phyloP scores from a whole-genome alignment of 345 rosid genomes.

The Murraya koenigii region DNA sequence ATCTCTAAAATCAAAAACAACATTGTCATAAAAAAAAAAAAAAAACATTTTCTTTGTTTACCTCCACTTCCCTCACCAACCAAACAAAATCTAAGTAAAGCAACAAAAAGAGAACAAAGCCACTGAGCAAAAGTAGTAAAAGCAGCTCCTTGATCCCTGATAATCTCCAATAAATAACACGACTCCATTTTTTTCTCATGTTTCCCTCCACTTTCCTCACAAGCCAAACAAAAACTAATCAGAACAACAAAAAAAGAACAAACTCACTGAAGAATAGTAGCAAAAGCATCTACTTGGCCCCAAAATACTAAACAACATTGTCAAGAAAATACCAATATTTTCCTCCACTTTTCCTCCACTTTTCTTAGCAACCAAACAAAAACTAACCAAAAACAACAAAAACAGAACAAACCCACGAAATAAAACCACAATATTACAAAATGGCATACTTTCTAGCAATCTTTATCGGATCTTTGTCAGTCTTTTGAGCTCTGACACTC shows the following conservation, averaged over 20 bases:
- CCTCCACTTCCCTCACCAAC: not conserved
- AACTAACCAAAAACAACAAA: not conserved
- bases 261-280: not conserved
- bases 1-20: not conserved
- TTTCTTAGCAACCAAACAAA: not conserved
- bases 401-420: not conserved
- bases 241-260: not conserved
- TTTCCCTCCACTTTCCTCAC: not conserved
- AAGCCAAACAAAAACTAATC: not conserved
- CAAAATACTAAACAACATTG: not conserved
- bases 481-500: not conserved
- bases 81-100: not conserved
- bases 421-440: not conserved
- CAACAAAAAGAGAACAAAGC: not conserved
- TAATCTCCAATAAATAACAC: not conserved
- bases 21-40: not conserved
- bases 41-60: not conserved
- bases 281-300: not conserved
- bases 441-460: constrained; percentile 43
- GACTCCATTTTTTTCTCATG: not conserved
- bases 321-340: not conserved
- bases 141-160: not conserved
- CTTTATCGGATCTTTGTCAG: constrained; percentile 59
- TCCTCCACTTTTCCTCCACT: not conserved
- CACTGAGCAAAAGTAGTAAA: not conserved